Evolutionary conservation across 106 monocot species (phyloP).

Genomic region (Dioscorea zingiberensis): DNA sequence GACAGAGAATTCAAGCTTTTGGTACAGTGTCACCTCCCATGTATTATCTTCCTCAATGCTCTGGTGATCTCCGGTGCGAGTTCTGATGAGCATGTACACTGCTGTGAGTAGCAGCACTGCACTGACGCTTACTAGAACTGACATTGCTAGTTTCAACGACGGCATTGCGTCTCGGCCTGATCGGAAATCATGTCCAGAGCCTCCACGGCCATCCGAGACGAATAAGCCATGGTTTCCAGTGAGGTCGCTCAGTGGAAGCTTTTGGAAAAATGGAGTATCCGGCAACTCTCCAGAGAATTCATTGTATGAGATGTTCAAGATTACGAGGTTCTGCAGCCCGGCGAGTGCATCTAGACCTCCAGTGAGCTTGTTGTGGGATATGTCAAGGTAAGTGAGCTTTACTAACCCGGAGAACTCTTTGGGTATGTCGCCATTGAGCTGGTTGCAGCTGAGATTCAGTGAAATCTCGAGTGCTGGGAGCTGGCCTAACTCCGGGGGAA

Average conservation of each 20-base stretch:
- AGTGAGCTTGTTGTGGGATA: slow-evolving; percentile 74
- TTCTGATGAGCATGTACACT: slow-evolving; percentile 30
- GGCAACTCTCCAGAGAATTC: slow-evolving; percentile 80
- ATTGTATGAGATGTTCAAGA: slow-evolving; percentile 86
- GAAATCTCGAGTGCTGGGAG: slow-evolving; percentile 81
- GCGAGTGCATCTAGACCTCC: slow-evolving; percentile 46
- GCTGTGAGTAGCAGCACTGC: slow-evolving; percentile 43
- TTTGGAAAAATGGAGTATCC: slow-evolving; percentile 66
- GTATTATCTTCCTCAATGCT: slow-evolving; percentile 4
- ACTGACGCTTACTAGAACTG: slow-evolving; percentile 49
- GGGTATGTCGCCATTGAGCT: slow-evolving; percentile 59
- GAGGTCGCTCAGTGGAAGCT: slow-evolving; percentile 58
- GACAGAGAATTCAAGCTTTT: slow-evolving; percentile 70
- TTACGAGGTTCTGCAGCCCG: slow-evolving; percentile 57
- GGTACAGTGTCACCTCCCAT: slow-evolving; percentile 86
- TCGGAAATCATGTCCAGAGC: background rate
- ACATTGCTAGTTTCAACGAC: slow-evolving; percentile 59
- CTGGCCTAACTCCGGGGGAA: slow-evolving; percentile 57
- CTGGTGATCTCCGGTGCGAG: slow-evolving; percentile 7
- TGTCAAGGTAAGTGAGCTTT: slow-evolving; percentile 69
- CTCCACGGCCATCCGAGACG: slow-evolving; percentile 14
- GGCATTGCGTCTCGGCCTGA: slow-evolving; percentile 18
- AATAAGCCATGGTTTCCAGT: slow-evolving; percentile 57
- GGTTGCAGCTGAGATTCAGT: slow-evolving; percentile 86
- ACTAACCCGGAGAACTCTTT: slow-evolving; percentile 37